phyloP scores from a whole-genome alignment of 768 basidiomycete species.

The Pulveroboletus sp. region DNA sequence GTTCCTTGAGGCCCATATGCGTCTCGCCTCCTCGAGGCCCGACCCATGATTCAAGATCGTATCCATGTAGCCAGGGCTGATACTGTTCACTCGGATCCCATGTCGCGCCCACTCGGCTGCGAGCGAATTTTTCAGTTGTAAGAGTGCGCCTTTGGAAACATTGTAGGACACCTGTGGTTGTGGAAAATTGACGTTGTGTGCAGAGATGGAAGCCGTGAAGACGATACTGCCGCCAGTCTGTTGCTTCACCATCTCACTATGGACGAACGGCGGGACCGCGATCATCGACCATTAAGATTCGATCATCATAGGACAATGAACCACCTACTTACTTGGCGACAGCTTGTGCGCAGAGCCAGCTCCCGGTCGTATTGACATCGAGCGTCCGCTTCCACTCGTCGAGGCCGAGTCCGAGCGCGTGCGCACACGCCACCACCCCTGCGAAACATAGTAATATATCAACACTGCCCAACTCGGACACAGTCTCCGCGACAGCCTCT shows the following conservation, averaged over 20 bases:
- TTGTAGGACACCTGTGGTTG: conserved; percentile 40
- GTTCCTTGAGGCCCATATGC: conserved; percentile 36
- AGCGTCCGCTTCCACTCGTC: conserved; percentile 36
- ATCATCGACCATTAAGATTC: not conserved
- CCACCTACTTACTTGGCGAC: conserved; percentile 32
- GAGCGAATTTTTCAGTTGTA: conserved; percentile 37
- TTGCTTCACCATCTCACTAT: conserved; percentile 40
- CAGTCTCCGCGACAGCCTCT: conserved; percentile 24
- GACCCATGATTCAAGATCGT: conserved; percentile 38
- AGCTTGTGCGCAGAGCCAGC: conserved; percentile 42
- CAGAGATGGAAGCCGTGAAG: conserved; percentile 42
- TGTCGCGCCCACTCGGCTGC: conserved; percentile 41
- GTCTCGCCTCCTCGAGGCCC: conserved; percentile 28
- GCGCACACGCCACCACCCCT: conserved; percentile 34
- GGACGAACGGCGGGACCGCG: not conserved
- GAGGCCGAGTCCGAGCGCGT: conserved; percentile 29
- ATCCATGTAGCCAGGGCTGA: conserved; percentile 43
- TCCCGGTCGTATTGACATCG: conserved; percentile 42
- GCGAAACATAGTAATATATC: conserved; percentile 41
- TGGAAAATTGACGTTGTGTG: conserved; percentile 38
- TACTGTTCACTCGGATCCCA: conserved; percentile 40
- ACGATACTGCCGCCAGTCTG: conserved; percentile 39
- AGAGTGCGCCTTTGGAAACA: conserved; percentile 38
- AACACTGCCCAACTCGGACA: conserved; percentile 29
- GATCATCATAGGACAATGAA: not conserved